These are phyloP conservation scores for Aspergillus puulaauensis DNA, from an alignment of 2,329 filamentous ascomycete genomes.

Conservation along the genomic window DNA sequence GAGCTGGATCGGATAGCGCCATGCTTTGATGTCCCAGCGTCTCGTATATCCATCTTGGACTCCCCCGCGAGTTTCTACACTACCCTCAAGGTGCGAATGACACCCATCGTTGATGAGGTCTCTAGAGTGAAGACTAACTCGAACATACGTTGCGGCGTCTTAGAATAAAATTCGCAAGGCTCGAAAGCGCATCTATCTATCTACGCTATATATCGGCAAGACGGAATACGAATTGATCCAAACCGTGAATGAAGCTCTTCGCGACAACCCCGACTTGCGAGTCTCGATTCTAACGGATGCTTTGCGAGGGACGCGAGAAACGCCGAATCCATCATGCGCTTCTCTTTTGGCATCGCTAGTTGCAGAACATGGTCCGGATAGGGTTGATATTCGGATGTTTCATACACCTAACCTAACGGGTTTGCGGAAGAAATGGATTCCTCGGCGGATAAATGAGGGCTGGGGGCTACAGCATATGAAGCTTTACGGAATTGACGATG, in stretches of 20 bases:
- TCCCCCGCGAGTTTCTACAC: constrained; percentile 89
- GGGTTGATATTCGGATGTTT: constrained; percentile 95
- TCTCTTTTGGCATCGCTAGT: constrained; percentile 85
- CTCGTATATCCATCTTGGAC: constrained; percentile 74
- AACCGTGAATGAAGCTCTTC: constrained; percentile 72
- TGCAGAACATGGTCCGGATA: constrained; percentile 74
- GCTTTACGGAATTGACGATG: constrained; percentile 91
- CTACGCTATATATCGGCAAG: constrained; percentile 96
- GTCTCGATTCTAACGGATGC: constrained; percentile 91
- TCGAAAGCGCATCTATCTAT: constrained; percentile 78
- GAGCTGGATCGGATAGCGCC: constrained; percentile 89
- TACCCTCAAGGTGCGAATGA: constrained; percentile 69
- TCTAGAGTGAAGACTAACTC: background rate
- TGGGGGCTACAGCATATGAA: constrained; percentile 99
- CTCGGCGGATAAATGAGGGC: constrained; percentile 90
- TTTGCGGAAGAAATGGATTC: constrained; percentile 76
- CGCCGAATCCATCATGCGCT: constrained; percentile 80
- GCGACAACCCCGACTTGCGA: constrained; percentile 70
- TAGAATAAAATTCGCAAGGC: constrained; percentile 80
- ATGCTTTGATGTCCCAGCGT: constrained; percentile 81
- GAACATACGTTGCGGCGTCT: constrained; percentile 8
- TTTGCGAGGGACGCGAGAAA: constrained; percentile 85
- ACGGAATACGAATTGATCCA: constrained; percentile 85
- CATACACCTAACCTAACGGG: constrained; percentile 96
- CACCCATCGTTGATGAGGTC: background rate